phyloP scores from a whole-genome alignment of 441 rosid genomes.

The Populus hybrid region DNA sequence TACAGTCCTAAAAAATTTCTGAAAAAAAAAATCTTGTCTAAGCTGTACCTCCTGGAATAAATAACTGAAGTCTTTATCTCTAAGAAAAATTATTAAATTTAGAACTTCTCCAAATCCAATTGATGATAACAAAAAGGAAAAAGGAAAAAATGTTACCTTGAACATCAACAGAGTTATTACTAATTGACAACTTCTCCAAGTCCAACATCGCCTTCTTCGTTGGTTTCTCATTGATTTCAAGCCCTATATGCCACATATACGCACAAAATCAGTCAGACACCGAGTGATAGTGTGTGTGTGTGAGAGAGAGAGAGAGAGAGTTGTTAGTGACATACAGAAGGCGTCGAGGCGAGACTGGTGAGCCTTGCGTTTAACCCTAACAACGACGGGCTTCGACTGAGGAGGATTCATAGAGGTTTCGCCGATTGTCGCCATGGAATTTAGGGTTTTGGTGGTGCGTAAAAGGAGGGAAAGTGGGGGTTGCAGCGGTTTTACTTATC shows the following conservation, averaged over 20 bases:
- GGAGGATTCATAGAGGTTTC: constrained; percentile 39
- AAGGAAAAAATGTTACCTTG: constrained; percentile 32
- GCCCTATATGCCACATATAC: constrained; percentile 42
- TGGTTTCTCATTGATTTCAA: constrained; percentile 88
- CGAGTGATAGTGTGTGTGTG: neutral
- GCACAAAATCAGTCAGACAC: constrained; percentile 3
- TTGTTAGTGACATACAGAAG: constrained; percentile 48
- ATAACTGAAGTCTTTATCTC: neutral
- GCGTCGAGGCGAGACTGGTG: constrained; percentile 59
- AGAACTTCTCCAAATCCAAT: neutral
- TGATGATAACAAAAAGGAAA: neutral
- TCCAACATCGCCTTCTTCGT: constrained; percentile 57
- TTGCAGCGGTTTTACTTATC: neutral
- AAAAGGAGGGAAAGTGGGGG: neutral
- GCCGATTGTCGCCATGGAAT: constrained; percentile 41
- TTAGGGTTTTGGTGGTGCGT: neutral
- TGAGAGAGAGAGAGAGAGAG: neutral
- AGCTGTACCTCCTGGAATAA: neutral
- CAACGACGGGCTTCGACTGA: constrained; percentile 64
- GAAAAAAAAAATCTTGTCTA: neutral
- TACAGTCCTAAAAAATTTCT: neutral
- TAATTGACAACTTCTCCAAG: constrained; percentile 56
- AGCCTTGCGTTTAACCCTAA: constrained; percentile 83
- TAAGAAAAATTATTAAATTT: neutral
- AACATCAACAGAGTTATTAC: constrained; percentile 32